Percentiles rank a stretch among this genome's conserved stretches.
These are phyloP conservation scores for Cyphellophora attinorum DNA, from an alignment of 2,329 filamentous ascomycete genomes.

Conservation along the genomic window DNA sequence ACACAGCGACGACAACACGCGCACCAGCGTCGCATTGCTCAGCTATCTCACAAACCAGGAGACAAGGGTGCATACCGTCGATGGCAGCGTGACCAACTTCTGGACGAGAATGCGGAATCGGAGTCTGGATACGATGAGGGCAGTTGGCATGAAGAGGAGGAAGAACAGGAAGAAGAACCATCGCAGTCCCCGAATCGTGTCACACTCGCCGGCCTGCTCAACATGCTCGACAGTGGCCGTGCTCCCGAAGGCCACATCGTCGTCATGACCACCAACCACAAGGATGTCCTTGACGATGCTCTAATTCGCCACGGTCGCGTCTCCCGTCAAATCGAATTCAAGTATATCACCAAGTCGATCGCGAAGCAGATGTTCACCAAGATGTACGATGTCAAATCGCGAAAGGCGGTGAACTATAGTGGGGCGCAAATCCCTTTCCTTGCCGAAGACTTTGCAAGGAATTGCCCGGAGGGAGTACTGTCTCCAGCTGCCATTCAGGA, in stretches of 20 bases:
- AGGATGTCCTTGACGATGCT: constrained; percentile 57
- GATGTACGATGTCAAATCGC: constrained; percentile 14
- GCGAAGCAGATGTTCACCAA: constrained; percentile 19
- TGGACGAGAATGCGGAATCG: too few species aligned
- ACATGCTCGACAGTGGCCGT: constrained; percentile 73
- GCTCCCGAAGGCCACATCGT: constrained; percentile 69
- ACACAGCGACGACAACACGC: too few species aligned
- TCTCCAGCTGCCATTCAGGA: constrained; percentile 57
- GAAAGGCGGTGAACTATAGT: not conserved
- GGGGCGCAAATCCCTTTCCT: not conserved
- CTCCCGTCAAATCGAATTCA: not conserved
- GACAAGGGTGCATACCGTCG: too few species aligned
- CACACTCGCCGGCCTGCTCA: constrained; percentile 67
- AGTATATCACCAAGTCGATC: constrained; percentile 12
- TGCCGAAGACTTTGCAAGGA: constrained; percentile 34
- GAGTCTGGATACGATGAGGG: too few species aligned
- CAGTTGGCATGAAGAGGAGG: too few species aligned
- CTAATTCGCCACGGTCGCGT: not conserved
- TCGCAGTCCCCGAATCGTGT: too few species aligned
- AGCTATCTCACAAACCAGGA: too few species aligned
- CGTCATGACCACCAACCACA: constrained; percentile 76
- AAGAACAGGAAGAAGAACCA: too few species aligned
- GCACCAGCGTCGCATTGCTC: too few species aligned
- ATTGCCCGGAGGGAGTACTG: constrained; percentile 44
- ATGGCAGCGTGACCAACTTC: too few species aligned